Evolutionary conservation across 164 flowering plant species (phyloP).

Genomic region (Sedum album): DNA sequence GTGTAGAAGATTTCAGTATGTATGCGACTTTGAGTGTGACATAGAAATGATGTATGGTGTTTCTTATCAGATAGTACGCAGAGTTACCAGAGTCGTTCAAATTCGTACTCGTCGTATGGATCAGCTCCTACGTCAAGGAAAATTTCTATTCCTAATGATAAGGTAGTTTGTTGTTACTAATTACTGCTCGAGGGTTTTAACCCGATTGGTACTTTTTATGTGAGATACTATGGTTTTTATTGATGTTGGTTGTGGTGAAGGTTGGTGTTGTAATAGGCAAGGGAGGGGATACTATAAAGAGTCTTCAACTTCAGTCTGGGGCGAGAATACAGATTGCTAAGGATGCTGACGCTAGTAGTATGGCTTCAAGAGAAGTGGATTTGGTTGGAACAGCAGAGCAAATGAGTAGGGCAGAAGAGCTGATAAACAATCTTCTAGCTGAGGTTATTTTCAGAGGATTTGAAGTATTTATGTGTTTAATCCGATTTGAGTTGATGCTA

Average conservation of each 20-base stretch:
- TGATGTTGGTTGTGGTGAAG: constrained; percentile 3
- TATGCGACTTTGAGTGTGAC: neutral
- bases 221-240: neutral
- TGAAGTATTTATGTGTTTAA: neutral
- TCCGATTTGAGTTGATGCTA: neutral
- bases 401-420: constrained; percentile 22
- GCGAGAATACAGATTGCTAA: constrained; percentile 19
- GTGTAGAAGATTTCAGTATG: neutral
- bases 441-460: constrained; percentile 15
- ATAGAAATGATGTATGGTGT: neutral
- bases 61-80: constrained; percentile 10
- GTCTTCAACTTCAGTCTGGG: constrained; percentile 20
- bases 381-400: constrained; percentile 24
- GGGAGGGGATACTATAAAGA: constrained; percentile 23
- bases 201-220: neutral
- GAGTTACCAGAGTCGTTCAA: constrained; percentile 9
- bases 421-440: constrained; percentile 19
- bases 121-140: constrained; percentile 14
- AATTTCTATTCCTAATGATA: constrained; percentile 19
- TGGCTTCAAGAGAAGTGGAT: constrained; percentile 21
- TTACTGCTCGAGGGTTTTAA: neutral
- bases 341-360: constrained; percentile 14
- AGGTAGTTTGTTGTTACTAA: constrained; percentile 11
- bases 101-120: constrained; percentile 12
- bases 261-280: constrained; percentile 24